A percentile compares a stretch with the other conserved stretches of the same genome.
phyloP scores from a whole-genome alignment of 2,329 filamentous ascomycete species.

The Colletotrichum abscissum region DNA sequence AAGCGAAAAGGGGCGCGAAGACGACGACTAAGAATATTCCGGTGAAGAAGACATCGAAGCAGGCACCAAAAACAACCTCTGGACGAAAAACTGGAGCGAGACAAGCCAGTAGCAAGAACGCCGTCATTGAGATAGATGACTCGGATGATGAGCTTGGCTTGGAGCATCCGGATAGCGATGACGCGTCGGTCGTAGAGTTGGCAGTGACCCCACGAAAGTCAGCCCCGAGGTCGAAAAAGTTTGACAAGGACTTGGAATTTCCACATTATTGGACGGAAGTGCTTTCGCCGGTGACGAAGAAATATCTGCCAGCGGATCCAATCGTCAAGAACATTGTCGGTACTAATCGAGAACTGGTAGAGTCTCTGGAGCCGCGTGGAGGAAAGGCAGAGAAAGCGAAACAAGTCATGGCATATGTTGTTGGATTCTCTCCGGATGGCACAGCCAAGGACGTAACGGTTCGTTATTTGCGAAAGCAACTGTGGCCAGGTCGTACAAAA shows the following conservation, averaged over 20 bases:
- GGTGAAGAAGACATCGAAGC: conserved; percentile 13
- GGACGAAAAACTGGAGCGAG: neutral
- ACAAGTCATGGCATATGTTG: conserved; percentile 89
- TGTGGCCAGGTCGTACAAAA: conserved; percentile 90
- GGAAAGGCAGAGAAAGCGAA: conserved; percentile 85
- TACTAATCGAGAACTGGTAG: conserved; percentile 76
- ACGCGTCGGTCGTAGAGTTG: conserved; percentile 70
- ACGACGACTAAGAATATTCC: conserved; percentile 34
- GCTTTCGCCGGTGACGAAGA: conserved; percentile 83
- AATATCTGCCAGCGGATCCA: conserved; percentile 82
- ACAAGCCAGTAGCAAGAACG: conserved; percentile 10
- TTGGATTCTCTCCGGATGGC: conserved; percentile 85
- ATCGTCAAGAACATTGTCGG: conserved; percentile 76
- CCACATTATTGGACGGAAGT: conserved; percentile 96
- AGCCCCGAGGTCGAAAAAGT: conserved; percentile 55
- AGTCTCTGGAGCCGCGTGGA: conserved; percentile 85
- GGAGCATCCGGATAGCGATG: conserved; percentile 65
- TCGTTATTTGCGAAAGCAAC: conserved; percentile 84
- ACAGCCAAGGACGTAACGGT: conserved; percentile 96
- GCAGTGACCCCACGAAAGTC: conserved; percentile 54
- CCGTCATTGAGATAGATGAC: conserved; percentile 15
- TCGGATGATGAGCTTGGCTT: conserved; percentile 30
- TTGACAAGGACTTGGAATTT: conserved; percentile 82
- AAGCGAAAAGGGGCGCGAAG: conserved; percentile 32
- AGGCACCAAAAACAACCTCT: conserved; percentile 8